These are phyloP conservation scores for Capsicum baccatum DNA, from an alignment of 257 asterid species.

Conservation along the genomic window DNA sequence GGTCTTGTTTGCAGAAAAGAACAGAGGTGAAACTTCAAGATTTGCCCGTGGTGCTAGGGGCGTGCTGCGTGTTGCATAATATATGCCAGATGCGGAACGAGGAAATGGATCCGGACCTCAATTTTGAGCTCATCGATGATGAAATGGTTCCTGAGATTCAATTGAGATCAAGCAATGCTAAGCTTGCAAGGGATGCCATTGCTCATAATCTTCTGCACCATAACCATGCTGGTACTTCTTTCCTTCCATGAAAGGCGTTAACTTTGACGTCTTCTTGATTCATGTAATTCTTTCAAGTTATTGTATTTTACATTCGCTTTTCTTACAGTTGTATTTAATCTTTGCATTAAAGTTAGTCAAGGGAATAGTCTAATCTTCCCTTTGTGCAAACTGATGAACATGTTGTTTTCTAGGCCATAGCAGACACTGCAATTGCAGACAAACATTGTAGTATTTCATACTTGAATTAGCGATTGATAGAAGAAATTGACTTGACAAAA, in stretches of 20 bases:
- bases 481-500: neutral
- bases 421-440: conserved; percentile 36
- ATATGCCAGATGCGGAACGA: conserved; percentile 86
- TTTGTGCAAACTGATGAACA: conserved; percentile 23
- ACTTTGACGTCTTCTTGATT: conserved; percentile 11
- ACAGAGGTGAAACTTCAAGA: conserved; percentile 92
- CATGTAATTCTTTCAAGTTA: conserved; percentile 28
- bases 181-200: conserved; percentile 73
- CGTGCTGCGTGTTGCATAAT: conserved; percentile 92
- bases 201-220: conserved; percentile 92
- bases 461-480: conserved; percentile 12
- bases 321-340: conserved; percentile 23
- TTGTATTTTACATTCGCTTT: conserved; percentile 34
- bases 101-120: conserved; percentile 50
- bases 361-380: neutral
- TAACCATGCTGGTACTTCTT: conserved; percentile 89
- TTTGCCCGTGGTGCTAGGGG: conserved; percentile 87
- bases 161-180: conserved; percentile 66
- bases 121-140: conserved; percentile 77
- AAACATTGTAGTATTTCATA: conserved; percentile 34
- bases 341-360: conserved; percentile 19
- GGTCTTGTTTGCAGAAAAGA: conserved; percentile 89
- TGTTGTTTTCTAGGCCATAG: conserved; percentile 31
- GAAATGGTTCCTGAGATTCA: conserved; percentile 78
- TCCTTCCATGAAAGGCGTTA: conserved; percentile 47